Conservation (phyloP, 352 stramenopile genomes). For the Phytophthora podocarpi region DNA sequence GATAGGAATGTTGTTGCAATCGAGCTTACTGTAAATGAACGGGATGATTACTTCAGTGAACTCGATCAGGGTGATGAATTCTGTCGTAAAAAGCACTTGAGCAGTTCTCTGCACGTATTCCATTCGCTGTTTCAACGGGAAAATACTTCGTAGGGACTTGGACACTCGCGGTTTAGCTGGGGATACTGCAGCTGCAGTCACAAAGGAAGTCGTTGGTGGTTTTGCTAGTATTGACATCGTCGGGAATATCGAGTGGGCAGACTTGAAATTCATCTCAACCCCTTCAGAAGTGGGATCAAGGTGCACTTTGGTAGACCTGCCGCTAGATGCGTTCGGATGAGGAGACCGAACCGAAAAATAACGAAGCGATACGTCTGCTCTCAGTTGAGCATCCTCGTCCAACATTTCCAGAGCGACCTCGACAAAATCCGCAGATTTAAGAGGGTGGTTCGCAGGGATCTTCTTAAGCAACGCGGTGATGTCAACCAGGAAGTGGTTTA, state of each 20-base stretch:
- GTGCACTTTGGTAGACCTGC: conserved; percentile 1
- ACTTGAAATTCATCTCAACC: neutral
- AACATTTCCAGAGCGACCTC: conserved; percentile 26
- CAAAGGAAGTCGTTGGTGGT: neutral
- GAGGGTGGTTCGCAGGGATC: conserved; percentile 15
- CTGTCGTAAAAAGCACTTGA: conserved; percentile 35
- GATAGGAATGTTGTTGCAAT: neutral
- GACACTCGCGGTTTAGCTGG: neutral
- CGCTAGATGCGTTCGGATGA: neutral
- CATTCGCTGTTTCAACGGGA: conserved; percentile 7
- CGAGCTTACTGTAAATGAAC: conserved; percentile 37
- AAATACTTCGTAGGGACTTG: conserved; percentile 1
- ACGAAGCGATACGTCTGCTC: neutral
- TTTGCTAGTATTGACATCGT: conserved; percentile 8
- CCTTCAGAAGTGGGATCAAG: neutral
- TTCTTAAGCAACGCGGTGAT: conserved; percentile 6
- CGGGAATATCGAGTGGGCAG: neutral
- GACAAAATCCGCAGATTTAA: conserved; percentile 22
- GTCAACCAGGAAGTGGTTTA: conserved; percentile 19
- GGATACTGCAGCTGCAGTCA: neutral
- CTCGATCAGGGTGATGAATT: conserved; percentile 41
- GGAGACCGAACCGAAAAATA: conserved; percentile 6
- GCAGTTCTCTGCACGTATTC: conserved; percentile 22
- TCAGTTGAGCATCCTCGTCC: conserved; percentile 11
- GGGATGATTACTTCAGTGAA: conserved; percentile 47